A percentile compares a stretch with the other conserved stretches of the same genome.
Conservation (phyloP, 2,329 filamentous ascomycete species). For the Drechslera avenae region DNA sequence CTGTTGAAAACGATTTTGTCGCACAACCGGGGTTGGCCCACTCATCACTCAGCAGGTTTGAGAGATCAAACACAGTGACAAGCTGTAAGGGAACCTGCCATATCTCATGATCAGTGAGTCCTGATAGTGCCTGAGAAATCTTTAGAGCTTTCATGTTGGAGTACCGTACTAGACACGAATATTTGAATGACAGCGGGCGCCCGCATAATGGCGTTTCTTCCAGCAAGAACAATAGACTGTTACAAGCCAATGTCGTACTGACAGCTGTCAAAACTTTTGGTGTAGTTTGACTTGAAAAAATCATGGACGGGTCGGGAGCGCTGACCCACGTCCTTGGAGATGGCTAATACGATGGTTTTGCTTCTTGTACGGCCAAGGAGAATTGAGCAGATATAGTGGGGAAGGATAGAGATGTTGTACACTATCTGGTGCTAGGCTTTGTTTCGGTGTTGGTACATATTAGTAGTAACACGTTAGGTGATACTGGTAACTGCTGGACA, state of each 20-base stretch:
- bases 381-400: not conserved
- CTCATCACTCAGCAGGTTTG: not conserved
- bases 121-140: not conserved
- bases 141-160: not conserved
- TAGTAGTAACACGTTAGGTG: not conserved
- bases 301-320: not conserved
- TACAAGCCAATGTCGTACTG: constrained; percentile 5
- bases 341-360: not conserved
- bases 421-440: too few relatives aligned
- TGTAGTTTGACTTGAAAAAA: not conserved
- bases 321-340: not conserved
- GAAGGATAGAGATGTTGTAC: not conserved
- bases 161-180: not conserved
- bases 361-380: not conserved
- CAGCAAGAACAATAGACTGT: not conserved
- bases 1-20: not conserved
- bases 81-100: not conserved
- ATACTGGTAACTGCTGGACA: not conserved
- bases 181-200: constrained; percentile 15
- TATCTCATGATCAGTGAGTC: not conserved
- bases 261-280: constrained; percentile 11
- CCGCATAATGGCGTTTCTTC: not conserved
- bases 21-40: constrained; percentile 2
- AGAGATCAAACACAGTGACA: constrained; percentile 1
- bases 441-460: not conserved